Evolutionary conservation across 805 yeast species (phyloP).

Genomic region (Starmera pachycereana): DNA sequence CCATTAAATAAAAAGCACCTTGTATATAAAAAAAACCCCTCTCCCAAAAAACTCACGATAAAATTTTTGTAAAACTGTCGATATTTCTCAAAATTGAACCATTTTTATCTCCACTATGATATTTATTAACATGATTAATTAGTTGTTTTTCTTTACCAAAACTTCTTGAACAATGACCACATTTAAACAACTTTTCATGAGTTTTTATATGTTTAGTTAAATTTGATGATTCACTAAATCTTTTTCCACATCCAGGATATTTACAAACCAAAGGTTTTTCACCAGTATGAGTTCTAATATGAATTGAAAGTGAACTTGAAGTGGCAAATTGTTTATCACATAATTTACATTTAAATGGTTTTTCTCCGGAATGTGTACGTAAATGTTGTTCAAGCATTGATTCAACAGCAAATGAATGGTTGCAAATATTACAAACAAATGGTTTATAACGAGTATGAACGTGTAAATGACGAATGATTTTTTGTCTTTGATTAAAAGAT

Average conservation of each 20-base stretch:
- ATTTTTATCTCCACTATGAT: slow-evolving; percentile 4
- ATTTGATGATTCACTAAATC: slow-evolving; percentile 85
- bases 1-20: not conserved
- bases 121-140: slow-evolving; percentile 26
- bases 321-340: slow-evolving; percentile 81
- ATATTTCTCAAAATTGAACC: not conserved
- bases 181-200: slow-evolving; percentile 47
- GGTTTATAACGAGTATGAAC: slow-evolving; percentile 85
- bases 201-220: slow-evolving; percentile 79
- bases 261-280: slow-evolving; percentile 78
- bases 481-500: slow-evolving; percentile 75
- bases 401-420: slow-evolving; percentile 65
- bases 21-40: not conserved
- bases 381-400: slow-evolving; percentile 71
- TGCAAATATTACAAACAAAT: slow-evolving; percentile 59
- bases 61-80: not conserved
- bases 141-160: slow-evolving; percentile 36
- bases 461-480: slow-evolving; percentile 75
- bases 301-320: slow-evolving; percentile 73
- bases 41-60: no score
- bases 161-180: slow-evolving; percentile 41
- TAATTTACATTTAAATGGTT: slow-evolving; percentile 62
- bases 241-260: slow-evolving; percentile 70
- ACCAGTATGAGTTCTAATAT: slow-evolving; percentile 80
- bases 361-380: slow-evolving; percentile 83